Evolutionary conservation across 805 yeast genomes (phyloP), one percentile per base, ranked within the genome.

Genomic region (Saturnispora silvae): DNA sequence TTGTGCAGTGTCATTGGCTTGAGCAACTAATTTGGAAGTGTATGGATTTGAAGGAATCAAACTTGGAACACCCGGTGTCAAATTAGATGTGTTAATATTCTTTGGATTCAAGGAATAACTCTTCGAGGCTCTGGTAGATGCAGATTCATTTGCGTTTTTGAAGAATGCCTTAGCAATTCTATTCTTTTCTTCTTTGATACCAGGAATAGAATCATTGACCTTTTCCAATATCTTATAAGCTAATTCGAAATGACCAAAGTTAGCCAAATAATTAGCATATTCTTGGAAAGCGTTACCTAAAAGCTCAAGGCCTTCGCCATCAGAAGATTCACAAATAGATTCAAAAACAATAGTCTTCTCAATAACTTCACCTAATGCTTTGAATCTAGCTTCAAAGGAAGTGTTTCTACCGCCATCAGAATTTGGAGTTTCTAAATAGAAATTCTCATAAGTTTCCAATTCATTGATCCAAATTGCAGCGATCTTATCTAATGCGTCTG

Each of bases 381-480:
- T 81, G 47, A 81, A 76, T 51, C 85, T 85, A 17, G 95, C 95
- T 45, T 81, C 92, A 38, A 81, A 79, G 1, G 84, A 75, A 3
- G 95, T 72, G 26, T 41, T 39, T 28, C 32, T 38, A 15, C 38
- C 22, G 28, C 70, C 55, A 27, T 64, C 56, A 8, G 61, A 58
- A 45, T 74, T 78, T n/a, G 31, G 32, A 20, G 63, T 52, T 33
- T 67, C 60, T 50, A 81, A 63, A 38, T 66, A 60, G 24, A 49
- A 50, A 4, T 49, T 40, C 50, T 72, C 76, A 41, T 59, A 55
- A 3, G 45, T 60, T 7, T 64, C 59, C 37, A 72, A 53, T 57
- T 92, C 98, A 20, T 73, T 64, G 36, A 83, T 68, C 99, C 99
- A 92, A 45, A 92, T 72, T 10, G 64, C 57, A 4, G 94, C 73